Base-by-base conservation (phyloP, 208 protist species). In the Phytomonas sp. region DNA sequence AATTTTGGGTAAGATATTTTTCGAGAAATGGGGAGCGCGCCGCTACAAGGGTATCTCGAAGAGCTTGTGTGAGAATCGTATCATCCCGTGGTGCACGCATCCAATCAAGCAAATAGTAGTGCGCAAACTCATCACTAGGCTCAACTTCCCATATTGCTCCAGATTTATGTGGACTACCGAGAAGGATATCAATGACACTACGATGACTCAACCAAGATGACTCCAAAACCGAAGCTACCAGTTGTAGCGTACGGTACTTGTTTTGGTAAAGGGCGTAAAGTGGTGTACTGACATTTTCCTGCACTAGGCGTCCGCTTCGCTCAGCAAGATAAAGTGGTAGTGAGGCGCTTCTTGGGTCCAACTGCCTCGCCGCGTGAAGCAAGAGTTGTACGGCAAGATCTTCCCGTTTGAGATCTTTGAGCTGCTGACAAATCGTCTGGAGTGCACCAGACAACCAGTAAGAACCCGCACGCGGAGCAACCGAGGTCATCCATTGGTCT, bases 91-190 rank as follows among this genome's bases (percentile, higher is more conserved):
- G 87, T 12, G 81, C 75, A 45, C 75, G 81, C 60, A 96, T 75
- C 86, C 89, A 96, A 70, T 92, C 88, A 69, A 96, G 92, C 37
- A 96, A 76, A 62, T 86, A 88, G 70, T 81, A 91, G 73, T 96
- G 91, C 16, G 88, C 79, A 64, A 92, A 78, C 77, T 93, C 86
- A 61, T 96, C 91, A n/a, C 72, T 74, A 31, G 88, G 84, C 74
- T 96, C 91, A 29, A 94, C 68, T 37, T 82, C 77, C 91, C 91
- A 96, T 45, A 96, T 91, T n/a, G 78, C 84, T 4, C 91, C 91
- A 19, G 91, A 91, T 31, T 63, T 82, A 26, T 82, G 72, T 29
- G 88, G 83, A 26, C 84, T 84, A 60, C 91, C 91, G 34, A 96
- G 84, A 6, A 96, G 86, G n/a, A 71, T 70, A 64, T 94, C 88